Evolutionary conservation across 2,329 filamentous ascomycete species (phyloP).

Genomic region (Fusarium sp.): DNA sequence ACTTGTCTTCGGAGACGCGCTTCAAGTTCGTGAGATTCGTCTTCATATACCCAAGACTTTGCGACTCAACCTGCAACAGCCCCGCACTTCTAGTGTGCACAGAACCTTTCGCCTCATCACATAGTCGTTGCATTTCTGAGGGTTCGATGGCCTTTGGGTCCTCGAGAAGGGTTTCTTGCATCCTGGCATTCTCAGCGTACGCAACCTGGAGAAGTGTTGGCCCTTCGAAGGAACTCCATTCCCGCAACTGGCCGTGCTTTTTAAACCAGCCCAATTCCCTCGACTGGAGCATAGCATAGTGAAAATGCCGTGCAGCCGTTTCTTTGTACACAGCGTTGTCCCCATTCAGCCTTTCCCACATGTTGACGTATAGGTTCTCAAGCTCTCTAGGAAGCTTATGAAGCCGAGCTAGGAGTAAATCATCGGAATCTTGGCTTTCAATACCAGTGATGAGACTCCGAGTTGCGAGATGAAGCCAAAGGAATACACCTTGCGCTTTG

Average conservation of each 20-base stretch:
- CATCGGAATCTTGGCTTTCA: accelerated
- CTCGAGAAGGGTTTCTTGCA: accelerated
- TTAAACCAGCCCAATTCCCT: no score
- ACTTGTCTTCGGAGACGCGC: accelerated
- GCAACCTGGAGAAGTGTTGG: background rate
- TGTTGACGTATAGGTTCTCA: slow-evolving; percentile 1
- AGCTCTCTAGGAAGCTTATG: background rate
- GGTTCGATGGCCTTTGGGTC: accelerated
- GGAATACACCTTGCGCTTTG: background rate
- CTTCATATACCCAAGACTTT: no score
- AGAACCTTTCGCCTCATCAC: accelerated
- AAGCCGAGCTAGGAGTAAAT: background rate
- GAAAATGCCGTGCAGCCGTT: slow-evolving; percentile 3
- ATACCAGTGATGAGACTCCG: background rate
- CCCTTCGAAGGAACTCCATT: no score
- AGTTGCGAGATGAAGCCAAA: background rate
- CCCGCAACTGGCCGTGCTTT: no score
- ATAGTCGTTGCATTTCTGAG: accelerated
- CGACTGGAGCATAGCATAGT: background rate
- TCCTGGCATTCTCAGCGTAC: accelerated
- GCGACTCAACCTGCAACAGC: background rate
- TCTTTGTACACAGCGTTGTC: slow-evolving; percentile 2
- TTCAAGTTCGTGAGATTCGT: background rate
- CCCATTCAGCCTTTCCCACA: slow-evolving; percentile 20
- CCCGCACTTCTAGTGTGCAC: background rate